Percentiles rank a stretch among this genome's conserved stretches.
These are phyloP conservation scores for Botrytis pseudocinerea DNA, from an alignment of 2,329 filamentous ascomycete species.

Conservation along the genomic window DNA sequence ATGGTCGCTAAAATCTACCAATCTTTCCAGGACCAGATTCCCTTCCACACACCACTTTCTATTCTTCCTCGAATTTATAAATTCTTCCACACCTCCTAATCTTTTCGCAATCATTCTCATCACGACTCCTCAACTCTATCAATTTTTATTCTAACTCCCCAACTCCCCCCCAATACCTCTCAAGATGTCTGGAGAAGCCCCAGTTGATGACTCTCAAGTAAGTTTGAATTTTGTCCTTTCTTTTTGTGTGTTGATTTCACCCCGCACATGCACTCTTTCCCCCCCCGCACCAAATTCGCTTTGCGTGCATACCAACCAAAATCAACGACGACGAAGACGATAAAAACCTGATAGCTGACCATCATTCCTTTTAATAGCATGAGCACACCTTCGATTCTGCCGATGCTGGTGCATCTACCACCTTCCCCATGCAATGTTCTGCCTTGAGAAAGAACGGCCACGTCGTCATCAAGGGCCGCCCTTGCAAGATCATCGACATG, in stretches of 20 bases:
- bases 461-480: slow-evolving; percentile 97
- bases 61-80: slow-evolving; percentile 28
- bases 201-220: slow-evolving; percentile 58
- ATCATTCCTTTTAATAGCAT: slow-evolving; percentile 34
- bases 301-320: slow-evolving; percentile 32
- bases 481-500: slow-evolving; percentile 99
- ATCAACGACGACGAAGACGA: background rate
- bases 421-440: slow-evolving; percentile 99
- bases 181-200: slow-evolving; percentile 57
- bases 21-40: slow-evolving; percentile 12
- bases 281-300: slow-evolving; percentile 36
- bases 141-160: slow-evolving; percentile 37
- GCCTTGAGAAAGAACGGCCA: slow-evolving; percentile 98
- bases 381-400: slow-evolving; percentile 79
- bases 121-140: background rate
- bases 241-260: slow-evolving; percentile 29
- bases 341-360: slow-evolving; percentile 24
- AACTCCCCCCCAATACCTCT: background rate
- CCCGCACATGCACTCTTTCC: slow-evolving; percentile 26
- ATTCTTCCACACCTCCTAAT: slow-evolving; percentile 20
- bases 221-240: slow-evolving; percentile 34
- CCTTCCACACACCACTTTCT: slow-evolving; percentile 30
- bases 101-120: slow-evolving; percentile 23
- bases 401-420: slow-evolving; percentile 93
- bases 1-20: slow-evolving; percentile 21